Base-by-base conservation (phyloP, 768 basidiomycete species). In the Tulasnella sp. region DNA sequence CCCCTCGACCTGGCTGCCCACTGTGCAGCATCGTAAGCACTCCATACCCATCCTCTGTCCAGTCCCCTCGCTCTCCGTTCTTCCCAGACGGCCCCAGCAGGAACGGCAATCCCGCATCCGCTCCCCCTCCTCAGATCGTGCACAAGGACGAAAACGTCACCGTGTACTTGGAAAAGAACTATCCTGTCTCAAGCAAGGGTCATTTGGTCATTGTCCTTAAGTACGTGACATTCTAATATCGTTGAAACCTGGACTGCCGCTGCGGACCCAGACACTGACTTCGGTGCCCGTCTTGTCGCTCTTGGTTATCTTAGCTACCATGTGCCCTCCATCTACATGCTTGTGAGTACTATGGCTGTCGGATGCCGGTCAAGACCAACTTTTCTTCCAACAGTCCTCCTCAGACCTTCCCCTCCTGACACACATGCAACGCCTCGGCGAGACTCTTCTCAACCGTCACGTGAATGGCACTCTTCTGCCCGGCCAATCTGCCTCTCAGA, bases 141-240 rank as follows among this genome's bases (percentile, higher is more conserved):
- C 86, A 83, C 82, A 76, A 77, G 51, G 84, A 87, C 66, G 80
- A 82, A 60, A 84, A 85, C 68, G 82, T 86, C 60, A 86, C 84
- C 15, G 77, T 75, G 4, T 87, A 84, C 68, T 74, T 78, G 61
- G 84, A 87, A 70, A 80, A 73, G 65, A 75, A 72, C 15, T 75
- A 83, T 61, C 83, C 84, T 0, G 79, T 86, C 23, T 85, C 83
- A n/a, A 78, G 77, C 64, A 79, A 75, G 63, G 84, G 79, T 3
- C 85, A 88, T 67, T 68, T 86, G 41, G 74, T 86, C 58, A 71
- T 85, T 57, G 80, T 80, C 19, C 83, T 88, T 78, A 86, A 86
- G 85, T 84, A 61, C 43, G 81, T 73, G 15, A 21, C 23, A 42
- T 29, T 23, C 25, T 11, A 29, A 14, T 9, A 6, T 31, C 12